Percentiles rank a stretch among this genome's conserved stretches.
These are phyloP conservation scores for Fraxinus sp. DNA, from an alignment of 305 asterid species.

Conservation along the genomic window DNA sequence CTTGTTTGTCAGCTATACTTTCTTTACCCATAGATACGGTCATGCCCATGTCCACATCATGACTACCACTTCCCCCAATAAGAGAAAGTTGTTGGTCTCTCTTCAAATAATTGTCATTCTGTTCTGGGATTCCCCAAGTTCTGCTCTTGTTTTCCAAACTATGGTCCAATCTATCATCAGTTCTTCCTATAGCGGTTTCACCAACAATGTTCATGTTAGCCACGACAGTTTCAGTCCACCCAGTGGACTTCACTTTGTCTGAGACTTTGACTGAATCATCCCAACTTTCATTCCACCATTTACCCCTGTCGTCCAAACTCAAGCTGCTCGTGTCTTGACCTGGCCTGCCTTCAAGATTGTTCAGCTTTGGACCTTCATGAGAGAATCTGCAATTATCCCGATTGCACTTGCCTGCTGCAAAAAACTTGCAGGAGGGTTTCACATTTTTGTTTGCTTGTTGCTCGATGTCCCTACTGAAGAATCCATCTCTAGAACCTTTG, in stretches of 20 bases:
- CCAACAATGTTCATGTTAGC: constrained; percentile 24
- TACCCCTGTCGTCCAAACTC: constrained; percentile 34
- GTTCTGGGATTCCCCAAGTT: constrained; percentile 34
- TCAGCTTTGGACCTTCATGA: constrained; percentile 55
- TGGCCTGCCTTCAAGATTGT: constrained; percentile 43
- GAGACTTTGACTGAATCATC: constrained; percentile 28
- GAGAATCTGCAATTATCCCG: constrained; percentile 71
- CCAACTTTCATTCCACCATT: constrained; percentile 43
- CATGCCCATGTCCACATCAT: constrained; percentile 32
- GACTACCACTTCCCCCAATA: constrained; percentile 30
- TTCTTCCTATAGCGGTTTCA: constrained; percentile 26
- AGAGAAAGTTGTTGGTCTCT: constrained; percentile 28
- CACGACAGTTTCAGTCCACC: constrained; percentile 36
- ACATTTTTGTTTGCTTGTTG: constrained; percentile 35
- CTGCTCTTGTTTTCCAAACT: constrained; percentile 37
- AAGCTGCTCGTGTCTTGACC: constrained; percentile 34
- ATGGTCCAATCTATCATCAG: constrained; percentile 30
- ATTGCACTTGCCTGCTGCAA: constrained; percentile 73
- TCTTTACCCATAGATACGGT: constrained; percentile 37
- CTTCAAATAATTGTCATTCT: constrained; percentile 30
- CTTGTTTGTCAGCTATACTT: constrained; percentile 33
- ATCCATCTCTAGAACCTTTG: constrained; percentile 37
- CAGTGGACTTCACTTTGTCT: constrained; percentile 28
- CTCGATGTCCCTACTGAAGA: constrained; percentile 43
- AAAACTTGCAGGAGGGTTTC: constrained; percentile 64